Conservation (phyloP, 371 early-diverging fungal genomes). For the Umbelopsis sp. region DNA sequence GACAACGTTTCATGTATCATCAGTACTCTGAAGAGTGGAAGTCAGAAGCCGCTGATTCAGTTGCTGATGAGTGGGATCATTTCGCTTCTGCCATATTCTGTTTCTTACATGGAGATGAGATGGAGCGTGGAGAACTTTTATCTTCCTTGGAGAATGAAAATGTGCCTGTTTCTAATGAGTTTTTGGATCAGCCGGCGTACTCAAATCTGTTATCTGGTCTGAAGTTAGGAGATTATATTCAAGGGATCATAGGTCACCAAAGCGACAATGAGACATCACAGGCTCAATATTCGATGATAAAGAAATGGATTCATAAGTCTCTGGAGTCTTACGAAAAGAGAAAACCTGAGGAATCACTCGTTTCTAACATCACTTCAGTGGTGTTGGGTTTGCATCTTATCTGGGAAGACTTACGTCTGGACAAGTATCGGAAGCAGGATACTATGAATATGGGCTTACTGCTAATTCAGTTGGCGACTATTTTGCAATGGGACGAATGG, state of each 20-base stretch:
- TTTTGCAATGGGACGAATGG: conserved; percentile 48
- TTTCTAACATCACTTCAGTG: conserved; percentile 39
- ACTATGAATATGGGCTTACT: conserved; percentile 42
- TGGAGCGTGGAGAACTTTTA: conserved; percentile 12
- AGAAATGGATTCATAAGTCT: conserved; percentile 28
- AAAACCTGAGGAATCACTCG: conserved; percentile 29
- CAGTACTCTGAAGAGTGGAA: conserved; percentile 23
- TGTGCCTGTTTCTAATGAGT: background rate
- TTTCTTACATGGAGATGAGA: conserved; percentile 31
- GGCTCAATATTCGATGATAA: conserved; percentile 13
- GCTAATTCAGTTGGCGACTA: conserved; percentile 45
- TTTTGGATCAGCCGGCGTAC: background rate
- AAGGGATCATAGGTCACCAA: background rate
- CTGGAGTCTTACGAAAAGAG: conserved; percentile 27
- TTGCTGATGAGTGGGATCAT: conserved; percentile 56
- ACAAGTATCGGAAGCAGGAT: conserved; percentile 34
- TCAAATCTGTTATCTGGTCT: background rate
- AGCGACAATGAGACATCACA: background rate
- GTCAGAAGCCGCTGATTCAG: background rate
- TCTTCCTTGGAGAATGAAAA: background rate
- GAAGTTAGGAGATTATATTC: background rate
- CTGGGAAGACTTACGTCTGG: conserved; percentile 65
- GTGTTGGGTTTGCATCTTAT: conserved; percentile 61
- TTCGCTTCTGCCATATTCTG: conserved; percentile 58
- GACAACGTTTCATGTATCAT: conserved; percentile 35